phyloP scores from a whole-genome alignment of 805 yeast genomes.

The Jamesozyma rosinii region DNA sequence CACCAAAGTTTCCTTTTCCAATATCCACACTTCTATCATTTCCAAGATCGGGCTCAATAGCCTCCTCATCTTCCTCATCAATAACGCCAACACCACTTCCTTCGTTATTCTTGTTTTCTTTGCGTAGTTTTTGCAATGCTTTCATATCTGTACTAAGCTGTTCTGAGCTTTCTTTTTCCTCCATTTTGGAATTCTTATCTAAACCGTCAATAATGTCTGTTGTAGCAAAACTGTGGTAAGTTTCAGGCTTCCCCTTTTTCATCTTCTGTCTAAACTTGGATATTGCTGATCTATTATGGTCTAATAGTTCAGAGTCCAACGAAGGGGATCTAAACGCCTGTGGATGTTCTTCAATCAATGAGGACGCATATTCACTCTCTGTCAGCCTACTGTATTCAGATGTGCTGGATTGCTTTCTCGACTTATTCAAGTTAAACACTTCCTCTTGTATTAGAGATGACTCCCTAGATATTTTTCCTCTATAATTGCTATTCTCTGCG shows the following conservation, averaged over 20 bases:
- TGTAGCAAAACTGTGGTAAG: slow-evolving; percentile 2
- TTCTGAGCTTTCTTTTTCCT: not conserved
- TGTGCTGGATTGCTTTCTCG: slow-evolving; percentile 6
- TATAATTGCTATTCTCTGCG: not conserved
- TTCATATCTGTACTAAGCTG: not conserved
- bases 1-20: not conserved
- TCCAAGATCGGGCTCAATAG: slow-evolving; percentile 11
- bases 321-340: slow-evolving; percentile 12
- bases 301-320: slow-evolving; percentile 3
- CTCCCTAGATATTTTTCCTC: not conserved
- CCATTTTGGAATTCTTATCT: not conserved
- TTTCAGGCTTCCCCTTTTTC: not conserved
- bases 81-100: slow-evolving; percentile 6
- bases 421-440: not conserved
- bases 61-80: slow-evolving; percentile 4
- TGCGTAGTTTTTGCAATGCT: not conserved
- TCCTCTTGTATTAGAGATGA: slow-evolving; percentile 2
- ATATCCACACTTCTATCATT: not conserved
- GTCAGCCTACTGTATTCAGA: slow-evolving; percentile 16
- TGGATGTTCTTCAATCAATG: slow-evolving; percentile 22
- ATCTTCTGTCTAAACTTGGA: slow-evolving; percentile 5
- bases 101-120: not conserved
- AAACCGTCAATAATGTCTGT: not conserved
- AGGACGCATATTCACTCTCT: slow-evolving; percentile 19
- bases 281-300: slow-evolving; percentile 1